These are phyloP conservation scores for Russula brevipes DNA, from an alignment of 768 basidiomycete genomes.

Conservation along the genomic window DNA sequence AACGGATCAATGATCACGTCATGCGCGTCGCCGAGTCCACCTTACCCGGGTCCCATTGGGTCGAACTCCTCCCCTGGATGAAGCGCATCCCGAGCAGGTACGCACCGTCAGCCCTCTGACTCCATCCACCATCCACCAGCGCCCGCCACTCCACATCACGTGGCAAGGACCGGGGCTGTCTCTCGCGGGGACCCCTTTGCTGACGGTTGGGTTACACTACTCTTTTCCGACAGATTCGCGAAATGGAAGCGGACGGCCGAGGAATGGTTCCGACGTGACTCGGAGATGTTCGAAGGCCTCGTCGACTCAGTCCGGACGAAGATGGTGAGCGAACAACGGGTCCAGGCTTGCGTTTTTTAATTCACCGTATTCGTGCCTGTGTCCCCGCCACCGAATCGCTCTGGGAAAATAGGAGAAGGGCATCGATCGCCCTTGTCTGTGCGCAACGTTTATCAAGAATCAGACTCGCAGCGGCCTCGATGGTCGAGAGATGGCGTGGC, in stretches of 20 bases:
- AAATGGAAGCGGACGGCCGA: slow-evolving; percentile 24
- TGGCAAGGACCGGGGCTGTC: no score
- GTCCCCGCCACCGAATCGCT: neutral
- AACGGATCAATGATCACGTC: slow-evolving; percentile 21
- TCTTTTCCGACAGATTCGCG: slow-evolving; percentile 13
- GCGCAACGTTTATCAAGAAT: slow-evolving; percentile 18
- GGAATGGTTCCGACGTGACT: slow-evolving; percentile 19
- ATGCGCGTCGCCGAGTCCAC: slow-evolving; percentile 14
- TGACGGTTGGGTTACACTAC: neutral
- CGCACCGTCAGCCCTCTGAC: neutral
- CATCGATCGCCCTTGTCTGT: slow-evolving; percentile 19
- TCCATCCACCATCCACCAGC: neutral
- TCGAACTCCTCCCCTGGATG: slow-evolving; percentile 24
- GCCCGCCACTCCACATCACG: neutral
- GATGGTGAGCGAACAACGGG: slow-evolving; percentile 1
- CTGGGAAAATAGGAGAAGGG: slow-evolving; percentile 11
- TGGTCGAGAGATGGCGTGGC: slow-evolving; percentile 24
- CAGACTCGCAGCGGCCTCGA: slow-evolving; percentile 19
- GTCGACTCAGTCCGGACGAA: slow-evolving; percentile 15
- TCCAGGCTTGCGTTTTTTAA: neutral
- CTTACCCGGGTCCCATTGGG: slow-evolving; percentile 19
- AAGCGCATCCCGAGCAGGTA: slow-evolving; percentile 22
- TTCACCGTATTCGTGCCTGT: neutral
- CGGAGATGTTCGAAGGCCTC: slow-evolving; percentile 22
- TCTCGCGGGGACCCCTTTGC: neutral